These are phyloP conservation scores for Penicillium robsamsonii DNA, from an alignment of 495 filamentous ascomycete genomes.

Conservation along the genomic window DNA sequence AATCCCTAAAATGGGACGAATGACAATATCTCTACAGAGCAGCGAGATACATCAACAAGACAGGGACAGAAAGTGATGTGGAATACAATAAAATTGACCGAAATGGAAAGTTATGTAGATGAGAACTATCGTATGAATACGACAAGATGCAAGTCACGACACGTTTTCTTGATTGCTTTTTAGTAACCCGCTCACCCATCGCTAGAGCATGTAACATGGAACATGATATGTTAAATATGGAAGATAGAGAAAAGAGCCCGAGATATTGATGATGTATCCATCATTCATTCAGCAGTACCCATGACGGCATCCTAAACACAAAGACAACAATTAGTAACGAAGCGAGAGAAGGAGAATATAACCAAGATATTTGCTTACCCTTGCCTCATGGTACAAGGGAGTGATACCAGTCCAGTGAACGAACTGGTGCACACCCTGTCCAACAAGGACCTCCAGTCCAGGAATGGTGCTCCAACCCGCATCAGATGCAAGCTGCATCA, in stretches of 20 bases:
- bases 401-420: conserved; percentile 76
- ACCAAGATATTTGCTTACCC: conserved; percentile 30
- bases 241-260: background rate
- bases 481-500: conserved; percentile 82
- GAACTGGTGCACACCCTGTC: conserved; percentile 83
- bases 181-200: background rate
- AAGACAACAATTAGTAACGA: conserved; percentile 7
- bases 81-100: background rate
- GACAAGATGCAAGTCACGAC: background rate
- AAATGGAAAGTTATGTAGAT: conserved; percentile 5
- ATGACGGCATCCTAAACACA: conserved; percentile 28
- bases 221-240: conserved; percentile 4
- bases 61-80: background rate
- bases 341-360: background rate
- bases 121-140: background rate
- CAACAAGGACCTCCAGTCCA: conserved; percentile 85
- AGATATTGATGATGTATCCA: conserved; percentile 14
- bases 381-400: conserved; percentile 64
- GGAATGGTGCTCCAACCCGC: conserved; percentile 83
- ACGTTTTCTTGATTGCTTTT: background rate
- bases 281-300: conserved; percentile 14
- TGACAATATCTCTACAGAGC: background rate
- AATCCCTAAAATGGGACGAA: background rate
- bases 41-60: no score
- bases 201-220: background rate